A percentile compares a stretch with the other conserved stretches of the same genome.
phyloP scores from a whole-genome alignment of 192 early-diverging fungal genomes.

The Backusella parvicylindrica region DNA sequence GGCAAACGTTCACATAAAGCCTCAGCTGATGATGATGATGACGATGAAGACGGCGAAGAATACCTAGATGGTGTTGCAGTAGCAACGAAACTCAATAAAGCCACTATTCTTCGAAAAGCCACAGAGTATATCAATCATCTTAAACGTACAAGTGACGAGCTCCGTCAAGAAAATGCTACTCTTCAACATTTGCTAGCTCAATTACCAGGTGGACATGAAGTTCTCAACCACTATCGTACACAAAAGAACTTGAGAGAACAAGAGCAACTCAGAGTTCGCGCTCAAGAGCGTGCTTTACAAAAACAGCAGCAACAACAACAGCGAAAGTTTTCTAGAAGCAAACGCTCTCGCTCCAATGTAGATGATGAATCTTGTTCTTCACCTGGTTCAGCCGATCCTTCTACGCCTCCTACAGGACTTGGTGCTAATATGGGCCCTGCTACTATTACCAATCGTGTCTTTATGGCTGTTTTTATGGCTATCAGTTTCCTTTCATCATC shows the following conservation, averaged over 20 bases:
- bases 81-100: conserved; percentile 91
- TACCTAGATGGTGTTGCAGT: conserved; percentile 64
- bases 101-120: conserved; percentile 85
- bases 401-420: conserved; percentile 21
- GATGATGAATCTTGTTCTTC: not conserved
- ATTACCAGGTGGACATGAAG: conserved; percentile 41
- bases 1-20: conserved; percentile 22
- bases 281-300: not conserved
- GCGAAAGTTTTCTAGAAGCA: not conserved
- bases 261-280: not conserved
- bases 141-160: conserved; percentile 35
- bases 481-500: conserved; percentile 43
- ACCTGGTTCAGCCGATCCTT: conserved; percentile 4
- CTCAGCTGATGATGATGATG: conserved; percentile 47
- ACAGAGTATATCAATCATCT: conserved; percentile 86
- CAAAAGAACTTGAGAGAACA: conserved; percentile 15
- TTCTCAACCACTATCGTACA: not conserved
- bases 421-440: not conserved
- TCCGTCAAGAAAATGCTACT: conserved; percentile 41
- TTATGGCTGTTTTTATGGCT: conserved; percentile 59
- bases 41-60: conserved; percentile 20
- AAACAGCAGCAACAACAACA: not conserved
- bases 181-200: conserved; percentile 39
- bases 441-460: conserved; percentile 27
- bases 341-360: not conserved